These are phyloP conservation scores for Brasenia schreberi DNA, from an alignment of 164 flowering plant species.

Conservation along the genomic window DNA sequence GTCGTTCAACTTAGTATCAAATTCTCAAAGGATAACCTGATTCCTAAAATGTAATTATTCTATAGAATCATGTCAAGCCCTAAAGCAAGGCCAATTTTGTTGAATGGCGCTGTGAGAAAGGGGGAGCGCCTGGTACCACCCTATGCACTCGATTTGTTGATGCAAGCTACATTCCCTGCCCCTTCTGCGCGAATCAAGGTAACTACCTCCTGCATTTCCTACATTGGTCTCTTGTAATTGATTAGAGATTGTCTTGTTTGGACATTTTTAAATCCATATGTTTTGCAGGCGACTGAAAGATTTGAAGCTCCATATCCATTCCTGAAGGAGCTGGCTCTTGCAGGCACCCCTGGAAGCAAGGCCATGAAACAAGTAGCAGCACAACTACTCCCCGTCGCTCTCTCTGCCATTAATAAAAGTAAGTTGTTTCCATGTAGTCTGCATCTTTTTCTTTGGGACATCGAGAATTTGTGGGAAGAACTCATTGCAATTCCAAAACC, in stretches of 20 bases:
- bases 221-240: background rate
- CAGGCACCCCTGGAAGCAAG: constrained; percentile 78
- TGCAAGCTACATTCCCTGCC: constrained; percentile 59
- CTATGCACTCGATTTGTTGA: constrained; percentile 43
- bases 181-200: constrained; percentile 74
- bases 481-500: background rate
- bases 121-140: constrained; percentile 91
- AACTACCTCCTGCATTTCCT: background rate
- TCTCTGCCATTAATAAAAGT: constrained; percentile 63
- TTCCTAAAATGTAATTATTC: constrained; percentile 3
- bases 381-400: constrained; percentile 37
- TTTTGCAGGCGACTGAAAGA: constrained; percentile 81
- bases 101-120: constrained; percentile 77
- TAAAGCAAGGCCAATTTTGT: constrained; percentile 57
- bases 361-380: constrained; percentile 72
- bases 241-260: background rate
- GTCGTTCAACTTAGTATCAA: background rate
- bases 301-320: constrained; percentile 75
- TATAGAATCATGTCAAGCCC: constrained; percentile 64
- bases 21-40: background rate
- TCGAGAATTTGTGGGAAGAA: background rate
- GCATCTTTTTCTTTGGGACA: background rate
- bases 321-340: constrained; percentile 73
- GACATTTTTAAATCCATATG: background rate
- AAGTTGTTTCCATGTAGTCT: constrained; percentile 2